These are phyloP conservation scores for Lolium rigidum DNA, from an alignment of 176 grass and related monocot genomes.

Conservation along the genomic window DNA sequence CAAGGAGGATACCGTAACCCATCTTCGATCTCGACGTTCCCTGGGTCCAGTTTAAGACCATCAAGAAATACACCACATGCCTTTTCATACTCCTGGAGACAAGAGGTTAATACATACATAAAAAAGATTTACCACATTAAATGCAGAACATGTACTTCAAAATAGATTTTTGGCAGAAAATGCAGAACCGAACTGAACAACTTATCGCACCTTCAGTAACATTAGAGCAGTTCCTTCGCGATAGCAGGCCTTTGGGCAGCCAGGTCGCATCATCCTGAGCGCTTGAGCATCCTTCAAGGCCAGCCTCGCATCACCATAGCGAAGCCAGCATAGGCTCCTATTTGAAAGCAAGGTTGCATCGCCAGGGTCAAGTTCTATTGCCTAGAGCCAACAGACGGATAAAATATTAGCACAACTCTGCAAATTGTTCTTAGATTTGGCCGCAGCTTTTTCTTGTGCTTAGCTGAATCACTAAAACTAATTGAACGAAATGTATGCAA, in stretches of 20 bases:
- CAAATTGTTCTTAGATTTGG: not conserved
- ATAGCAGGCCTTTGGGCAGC: constrained; percentile 49
- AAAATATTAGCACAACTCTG: not conserved
- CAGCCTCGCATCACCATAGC: not conserved
- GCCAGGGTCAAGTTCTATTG: constrained; percentile 22
- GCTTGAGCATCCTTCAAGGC: constrained; percentile 39
- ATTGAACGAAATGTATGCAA: not conserved
- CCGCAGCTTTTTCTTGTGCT: not conserved
- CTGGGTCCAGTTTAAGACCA: constrained; percentile 38
- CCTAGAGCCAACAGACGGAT: constrained; percentile 24
- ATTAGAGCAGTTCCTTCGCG: constrained; percentile 40
- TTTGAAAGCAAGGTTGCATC: constrained; percentile 44
- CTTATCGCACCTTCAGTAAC: constrained; percentile 37
- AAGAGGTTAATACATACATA: not conserved
- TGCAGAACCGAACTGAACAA: not conserved
- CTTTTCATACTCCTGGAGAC: constrained; percentile 46
- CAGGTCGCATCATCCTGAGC: constrained; percentile 31
- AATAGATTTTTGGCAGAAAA: not conserved
- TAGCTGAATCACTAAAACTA: not conserved
- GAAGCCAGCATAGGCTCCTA: constrained; percentile 43
- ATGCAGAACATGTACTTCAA: not conserved
- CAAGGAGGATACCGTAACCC: constrained; percentile 5
- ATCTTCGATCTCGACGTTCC: constrained; percentile 7
- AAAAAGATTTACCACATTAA: not conserved
- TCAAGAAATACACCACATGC: constrained; percentile 43